phyloP scores from a whole-genome alignment of 73 alveolate genomes.

The Symbiodinium natans region DNA sequence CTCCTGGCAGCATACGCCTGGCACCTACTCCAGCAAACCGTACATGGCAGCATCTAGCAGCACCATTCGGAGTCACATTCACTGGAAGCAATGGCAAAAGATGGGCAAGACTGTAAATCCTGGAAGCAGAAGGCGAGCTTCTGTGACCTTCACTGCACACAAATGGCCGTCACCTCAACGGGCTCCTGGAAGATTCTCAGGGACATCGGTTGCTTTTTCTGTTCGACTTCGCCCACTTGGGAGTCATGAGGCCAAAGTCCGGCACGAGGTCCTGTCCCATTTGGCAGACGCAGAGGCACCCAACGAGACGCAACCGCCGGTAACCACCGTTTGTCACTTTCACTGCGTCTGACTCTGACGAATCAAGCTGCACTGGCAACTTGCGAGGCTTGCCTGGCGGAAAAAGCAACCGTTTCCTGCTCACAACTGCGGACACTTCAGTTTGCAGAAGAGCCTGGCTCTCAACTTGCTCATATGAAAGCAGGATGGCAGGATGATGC shows the following conservation, averaged over 20 bases:
- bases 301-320: not conserved
- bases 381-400: conserved; percentile 36
- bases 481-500: not conserved
- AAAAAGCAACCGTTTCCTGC: conserved; percentile 29
- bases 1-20: conserved; percentile 70
- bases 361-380: not conserved
- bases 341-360: not conserved
- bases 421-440: conserved; percentile 43
- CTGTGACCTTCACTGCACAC: conserved; percentile 29
- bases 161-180: conserved; percentile 17
- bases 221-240: not conserved
- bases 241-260: conserved; percentile 19
- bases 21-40: not conserved
- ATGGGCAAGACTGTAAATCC: not conserved
- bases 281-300: conserved; percentile 72
- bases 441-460: conserved; percentile 52
- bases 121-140: conserved; percentile 48
- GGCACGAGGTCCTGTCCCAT: conserved; percentile 56
- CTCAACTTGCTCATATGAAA: not conserved
- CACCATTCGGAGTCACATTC: too few relatives aligned
- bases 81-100: not conserved
- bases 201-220: not conserved
- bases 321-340: not conserved
- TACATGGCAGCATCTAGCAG: not conserved
- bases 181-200: not conserved